Percentiles rank a stretch among this genome's conserved stretches.
These are phyloP conservation scores for Tolypocladium endophyticum DNA, from an alignment of 2,329 filamentous ascomycete genomes.

Conservation along the genomic window DNA sequence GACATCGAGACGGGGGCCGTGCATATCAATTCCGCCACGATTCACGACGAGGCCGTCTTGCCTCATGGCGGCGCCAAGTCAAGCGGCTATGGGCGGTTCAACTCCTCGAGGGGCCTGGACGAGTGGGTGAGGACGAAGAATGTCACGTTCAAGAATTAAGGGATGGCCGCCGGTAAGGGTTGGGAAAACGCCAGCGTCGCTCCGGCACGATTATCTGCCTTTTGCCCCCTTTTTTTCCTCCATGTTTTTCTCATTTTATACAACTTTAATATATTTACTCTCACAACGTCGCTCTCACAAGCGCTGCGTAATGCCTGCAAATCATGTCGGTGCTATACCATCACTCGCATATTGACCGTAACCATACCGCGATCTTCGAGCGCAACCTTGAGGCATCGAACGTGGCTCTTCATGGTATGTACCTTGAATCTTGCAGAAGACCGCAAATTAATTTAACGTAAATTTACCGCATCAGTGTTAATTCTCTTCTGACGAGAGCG, in stretches of 20 bases:
- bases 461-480: too few relatives aligned
- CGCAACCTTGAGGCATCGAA: too few relatives aligned
- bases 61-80: constrained; percentile 58
- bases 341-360: too few relatives aligned
- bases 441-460: too few relatives aligned
- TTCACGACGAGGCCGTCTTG: constrained; percentile 53
- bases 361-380: too few relatives aligned
- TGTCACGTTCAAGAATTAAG: constrained; percentile 41
- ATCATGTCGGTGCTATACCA: too few relatives aligned
- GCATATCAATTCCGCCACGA: constrained; percentile 56
- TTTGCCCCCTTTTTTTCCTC: too few relatives aligned
- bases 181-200: neutral
- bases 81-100: constrained; percentile 55
- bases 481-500: too few relatives aligned
- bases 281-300: neutral
- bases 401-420: too few relatives aligned
- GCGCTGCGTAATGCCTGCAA: too few relatives aligned
- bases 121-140: constrained; percentile 57
- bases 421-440: too few relatives aligned
- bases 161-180: neutral
- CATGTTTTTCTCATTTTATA: too few relatives aligned
- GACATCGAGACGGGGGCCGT: constrained; percentile 57
- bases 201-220: neutral
- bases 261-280: neutral
- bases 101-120: constrained; percentile 37